phyloP scores from a whole-genome alignment of 2,329 filamentous ascomycete genomes.

The Arthrobotrys sinensis region DNA sequence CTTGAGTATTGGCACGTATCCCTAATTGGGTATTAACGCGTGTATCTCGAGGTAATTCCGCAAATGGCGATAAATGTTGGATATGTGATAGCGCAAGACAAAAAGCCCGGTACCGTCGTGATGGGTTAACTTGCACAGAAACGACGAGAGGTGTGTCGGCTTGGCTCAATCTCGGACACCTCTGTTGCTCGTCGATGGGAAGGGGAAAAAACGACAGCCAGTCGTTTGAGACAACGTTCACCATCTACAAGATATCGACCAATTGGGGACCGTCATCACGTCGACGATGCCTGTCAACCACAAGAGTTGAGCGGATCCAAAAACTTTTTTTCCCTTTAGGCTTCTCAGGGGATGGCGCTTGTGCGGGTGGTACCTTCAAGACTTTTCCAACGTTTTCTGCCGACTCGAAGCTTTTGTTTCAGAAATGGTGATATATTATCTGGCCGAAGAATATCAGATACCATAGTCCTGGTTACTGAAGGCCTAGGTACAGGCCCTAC shows the following conservation, averaged over 20 bases:
- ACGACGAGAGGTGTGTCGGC: conserved; percentile 13
- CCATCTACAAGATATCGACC: conserved; percentile 16
- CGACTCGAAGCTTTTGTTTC: conserved; percentile 12
- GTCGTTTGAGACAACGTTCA: conserved; percentile 51
- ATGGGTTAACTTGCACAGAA: conserved; percentile 32
- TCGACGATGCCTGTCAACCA: conserved; percentile 42
- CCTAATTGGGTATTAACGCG: conserved; percentile 49
- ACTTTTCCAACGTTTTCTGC: conserved; percentile 36
- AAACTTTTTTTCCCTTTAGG: conserved; percentile 18
- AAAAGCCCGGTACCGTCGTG: conserved; percentile 48
- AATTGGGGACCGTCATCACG: conserved; percentile 29
- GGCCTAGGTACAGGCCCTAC: neutral
- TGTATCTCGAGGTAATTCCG: conserved; percentile 33
- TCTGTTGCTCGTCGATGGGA: conserved; percentile 29
- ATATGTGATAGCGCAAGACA: conserved; percentile 33
- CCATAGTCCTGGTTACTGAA: neutral
- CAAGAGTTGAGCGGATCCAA: conserved; percentile 37
- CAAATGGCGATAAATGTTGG: conserved; percentile 32
- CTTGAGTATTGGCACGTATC: conserved; percentile 7
- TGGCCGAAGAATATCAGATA: neutral
- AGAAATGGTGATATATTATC: neutral
- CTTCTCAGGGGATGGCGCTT: conserved; percentile 41
- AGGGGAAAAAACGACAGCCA: conserved; percentile 47
- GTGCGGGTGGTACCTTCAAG: conserved; percentile 39
- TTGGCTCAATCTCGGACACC: conserved; percentile 50